These are phyloP conservation scores for Sporothrix curviconia DNA, from an alignment of 2,329 filamentous ascomycete species.

Conservation along the genomic window DNA sequence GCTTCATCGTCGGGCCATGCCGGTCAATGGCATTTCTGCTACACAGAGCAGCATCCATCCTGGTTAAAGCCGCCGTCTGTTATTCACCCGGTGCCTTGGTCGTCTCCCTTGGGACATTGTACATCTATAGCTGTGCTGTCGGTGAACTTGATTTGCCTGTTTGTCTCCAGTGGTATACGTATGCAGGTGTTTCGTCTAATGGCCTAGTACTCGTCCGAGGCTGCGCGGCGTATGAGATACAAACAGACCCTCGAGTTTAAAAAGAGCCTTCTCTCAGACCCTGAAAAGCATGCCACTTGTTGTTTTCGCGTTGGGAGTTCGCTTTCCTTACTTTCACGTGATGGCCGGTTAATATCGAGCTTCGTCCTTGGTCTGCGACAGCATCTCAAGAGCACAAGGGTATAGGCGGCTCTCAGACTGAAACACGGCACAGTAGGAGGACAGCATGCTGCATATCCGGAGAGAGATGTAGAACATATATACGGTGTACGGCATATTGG, in stretches of 20 bases:
- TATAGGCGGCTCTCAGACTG: slow-evolving; percentile 2
- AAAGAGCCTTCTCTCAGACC: neutral
- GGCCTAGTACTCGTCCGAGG: neutral
- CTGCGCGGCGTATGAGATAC: neutral
- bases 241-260: neutral
- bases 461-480: neutral
- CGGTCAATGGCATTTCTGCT: slow-evolving; percentile 3
- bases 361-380: neutral
- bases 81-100: neutral
- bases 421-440: slow-evolving; percentile 12
- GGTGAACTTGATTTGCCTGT: too few species aligned
- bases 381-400: neutral
- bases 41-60: neutral
- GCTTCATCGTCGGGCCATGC: neutral
- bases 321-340: neutral
- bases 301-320: too few species aligned
- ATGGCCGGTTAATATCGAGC: neutral
- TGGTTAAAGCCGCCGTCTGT: neutral
- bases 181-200: slow-evolving; percentile 1
- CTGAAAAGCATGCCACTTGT: too few species aligned
- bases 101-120: neutral
- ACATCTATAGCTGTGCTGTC: neutral
- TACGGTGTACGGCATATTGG: too few species aligned
- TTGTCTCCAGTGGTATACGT: neutral
- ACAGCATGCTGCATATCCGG: neutral